phyloP scores from a whole-genome alignment of 2,329 filamentous ascomycete genomes.

The Periconia sp. region DNA sequence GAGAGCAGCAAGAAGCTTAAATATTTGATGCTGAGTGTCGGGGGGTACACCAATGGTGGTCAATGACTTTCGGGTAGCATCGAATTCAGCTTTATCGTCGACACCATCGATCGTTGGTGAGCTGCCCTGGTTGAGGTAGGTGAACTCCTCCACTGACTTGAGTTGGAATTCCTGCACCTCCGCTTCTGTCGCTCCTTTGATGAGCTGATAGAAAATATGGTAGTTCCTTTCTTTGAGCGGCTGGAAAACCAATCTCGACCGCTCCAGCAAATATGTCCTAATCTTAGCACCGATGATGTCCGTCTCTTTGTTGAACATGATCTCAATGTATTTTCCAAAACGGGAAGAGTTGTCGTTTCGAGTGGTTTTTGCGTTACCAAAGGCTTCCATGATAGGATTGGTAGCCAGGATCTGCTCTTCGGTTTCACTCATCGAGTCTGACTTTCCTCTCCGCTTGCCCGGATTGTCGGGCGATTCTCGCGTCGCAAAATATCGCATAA shows the following conservation, averaged over 20 bases:
- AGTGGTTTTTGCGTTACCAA: conserved; percentile 99
- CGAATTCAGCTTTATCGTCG: conserved; percentile 92
- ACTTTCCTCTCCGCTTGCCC: conserved; percentile 73
- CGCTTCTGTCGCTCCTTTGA: conserved; percentile 84
- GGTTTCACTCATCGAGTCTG: conserved; percentile 89
- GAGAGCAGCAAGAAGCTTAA: conserved; percentile 85
- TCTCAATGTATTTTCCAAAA: conserved; percentile 99
- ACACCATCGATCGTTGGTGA: conserved; percentile 90
- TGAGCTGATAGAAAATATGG: conserved; percentile 97
- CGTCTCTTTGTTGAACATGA: conserved; percentile 94
- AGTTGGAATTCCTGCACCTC: conserved; percentile 80
- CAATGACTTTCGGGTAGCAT: conserved; percentile 82
- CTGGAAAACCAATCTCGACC: conserved; percentile 94
- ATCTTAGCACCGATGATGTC: conserved; percentile 99
- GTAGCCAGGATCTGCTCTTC: conserved; percentile 98
- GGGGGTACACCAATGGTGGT: conserved; percentile 81
- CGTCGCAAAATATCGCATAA: conserved; percentile 99
- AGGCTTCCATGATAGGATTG: conserved; percentile 99
- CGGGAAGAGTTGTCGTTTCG: conserved; percentile 98
- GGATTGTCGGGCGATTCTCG: conserved; percentile 91
- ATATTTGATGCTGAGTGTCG: conserved; percentile 78
- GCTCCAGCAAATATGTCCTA: conserved; percentile 90
- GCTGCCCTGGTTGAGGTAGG: conserved; percentile 94
- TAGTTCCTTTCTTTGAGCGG: conserved; percentile 98
- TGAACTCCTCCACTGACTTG: conserved; percentile 83